Conservation (phyloP, 306 rosid species). For the Lagenaria siceraria region DNA sequence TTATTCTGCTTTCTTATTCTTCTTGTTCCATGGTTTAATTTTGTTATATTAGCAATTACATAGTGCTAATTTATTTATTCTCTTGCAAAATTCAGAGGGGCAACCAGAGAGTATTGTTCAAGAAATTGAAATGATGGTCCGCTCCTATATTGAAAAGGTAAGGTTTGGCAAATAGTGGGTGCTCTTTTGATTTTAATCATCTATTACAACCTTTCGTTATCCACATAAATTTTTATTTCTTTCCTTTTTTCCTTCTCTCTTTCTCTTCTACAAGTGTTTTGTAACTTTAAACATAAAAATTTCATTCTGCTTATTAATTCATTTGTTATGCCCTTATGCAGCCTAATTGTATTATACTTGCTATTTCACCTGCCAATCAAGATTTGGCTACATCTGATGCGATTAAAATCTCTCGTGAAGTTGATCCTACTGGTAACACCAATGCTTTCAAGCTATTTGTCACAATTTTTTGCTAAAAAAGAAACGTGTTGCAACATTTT, state of each 20-base stretch:
- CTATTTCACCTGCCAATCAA: slow-evolving; percentile 97
- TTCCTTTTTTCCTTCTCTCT: neutral
- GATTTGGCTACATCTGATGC: slow-evolving; percentile 99
- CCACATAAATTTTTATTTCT: neutral
- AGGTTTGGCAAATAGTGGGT: neutral
- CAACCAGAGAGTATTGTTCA: slow-evolving; percentile 89
- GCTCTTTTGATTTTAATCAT: neutral
- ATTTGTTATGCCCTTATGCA: slow-evolving; percentile 16
- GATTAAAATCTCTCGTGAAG: slow-evolving; percentile 87
- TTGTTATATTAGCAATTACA: neutral
- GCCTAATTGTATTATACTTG: slow-evolving; percentile 93
- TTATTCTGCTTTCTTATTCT: neutral
- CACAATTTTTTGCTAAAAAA: neutral
- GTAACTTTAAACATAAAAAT: neutral
- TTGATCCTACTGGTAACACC: slow-evolving; percentile 75
- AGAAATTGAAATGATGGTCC: slow-evolving; percentile 92
- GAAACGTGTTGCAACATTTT: neutral
- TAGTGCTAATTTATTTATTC: slow-evolving; percentile 11
- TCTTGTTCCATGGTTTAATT: neutral
- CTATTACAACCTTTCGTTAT: neutral
- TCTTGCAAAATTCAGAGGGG: slow-evolving; percentile 55
- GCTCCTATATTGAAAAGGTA: slow-evolving; percentile 90
- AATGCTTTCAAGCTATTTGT: neutral
- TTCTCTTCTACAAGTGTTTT: neutral
- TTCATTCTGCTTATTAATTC: neutral